Conservation (phyloP, 2,329 filamentous ascomycete genomes). For the Chaetomium strumarium region DNA sequence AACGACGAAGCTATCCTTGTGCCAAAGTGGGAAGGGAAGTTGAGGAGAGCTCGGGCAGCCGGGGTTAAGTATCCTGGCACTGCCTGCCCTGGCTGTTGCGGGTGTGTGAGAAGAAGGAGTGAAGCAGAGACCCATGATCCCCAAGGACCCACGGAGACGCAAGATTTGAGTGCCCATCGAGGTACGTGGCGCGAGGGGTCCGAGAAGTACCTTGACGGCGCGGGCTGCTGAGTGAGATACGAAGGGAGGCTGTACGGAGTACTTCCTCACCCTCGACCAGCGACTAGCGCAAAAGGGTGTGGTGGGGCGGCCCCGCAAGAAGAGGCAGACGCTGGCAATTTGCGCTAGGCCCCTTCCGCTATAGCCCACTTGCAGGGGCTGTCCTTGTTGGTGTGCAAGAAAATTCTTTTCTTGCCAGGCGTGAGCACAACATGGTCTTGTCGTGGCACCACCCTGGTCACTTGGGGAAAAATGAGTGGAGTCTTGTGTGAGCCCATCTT, state of each 20-base stretch:
- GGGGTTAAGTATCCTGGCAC: constrained; percentile 23
- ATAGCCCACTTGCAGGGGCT: constrained; percentile 20
- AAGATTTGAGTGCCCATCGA: constrained; percentile 21
- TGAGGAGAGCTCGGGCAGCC: constrained; percentile 22
- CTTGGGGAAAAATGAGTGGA: constrained; percentile 22
- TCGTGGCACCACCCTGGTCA: constrained; percentile 27
- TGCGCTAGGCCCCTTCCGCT: constrained; percentile 22
- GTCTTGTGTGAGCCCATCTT: constrained; percentile 19
- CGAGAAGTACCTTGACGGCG: constrained; percentile 16
- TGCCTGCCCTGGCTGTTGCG: constrained; percentile 19
- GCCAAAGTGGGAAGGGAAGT: constrained; percentile 19
- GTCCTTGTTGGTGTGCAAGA: constrained; percentile 14
- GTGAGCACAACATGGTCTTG: constrained; percentile 23
- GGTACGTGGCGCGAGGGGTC: constrained; percentile 15
- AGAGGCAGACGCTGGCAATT: constrained; percentile 21
- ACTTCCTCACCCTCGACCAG: not conserved
- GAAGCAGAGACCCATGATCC: constrained; percentile 27
- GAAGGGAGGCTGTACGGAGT: constrained; percentile 13
- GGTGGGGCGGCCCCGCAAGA: constrained; percentile 19
- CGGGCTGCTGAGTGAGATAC: constrained; percentile 14
- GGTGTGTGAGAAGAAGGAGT: constrained; percentile 15
- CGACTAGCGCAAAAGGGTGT: constrained; percentile 12
- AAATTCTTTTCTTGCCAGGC: constrained; percentile 21
- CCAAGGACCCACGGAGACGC: constrained; percentile 24
- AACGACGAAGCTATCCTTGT: constrained; percentile 21